These are phyloP conservation scores for Fragaria iinumae DNA, from an alignment of 306 rosid genomes.

Conservation along the genomic window DNA sequence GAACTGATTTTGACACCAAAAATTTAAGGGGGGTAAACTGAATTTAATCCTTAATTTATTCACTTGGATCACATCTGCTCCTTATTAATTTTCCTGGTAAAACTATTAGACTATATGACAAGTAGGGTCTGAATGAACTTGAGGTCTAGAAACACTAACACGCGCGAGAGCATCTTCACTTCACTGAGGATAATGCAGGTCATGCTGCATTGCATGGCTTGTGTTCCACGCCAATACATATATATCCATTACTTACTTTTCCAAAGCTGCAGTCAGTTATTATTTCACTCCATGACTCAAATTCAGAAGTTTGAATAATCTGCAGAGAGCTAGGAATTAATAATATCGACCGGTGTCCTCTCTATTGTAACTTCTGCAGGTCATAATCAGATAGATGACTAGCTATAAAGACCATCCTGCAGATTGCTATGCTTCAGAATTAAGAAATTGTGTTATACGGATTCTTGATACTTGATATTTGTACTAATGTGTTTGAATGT, in stretches of 20 bases:
- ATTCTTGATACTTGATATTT: constrained; percentile 7
- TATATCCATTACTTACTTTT: neutral
- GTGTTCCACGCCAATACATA: neutral
- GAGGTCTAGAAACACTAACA: neutral
- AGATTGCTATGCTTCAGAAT: neutral
- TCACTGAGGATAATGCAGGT: neutral
- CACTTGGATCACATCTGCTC: neutral
- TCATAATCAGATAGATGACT: neutral
- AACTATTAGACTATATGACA: neutral
- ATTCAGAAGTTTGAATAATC: neutral
- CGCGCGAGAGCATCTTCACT: neutral
- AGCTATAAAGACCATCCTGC: neutral
- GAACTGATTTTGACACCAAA: too few relatives aligned
- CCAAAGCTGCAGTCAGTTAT: neutral
- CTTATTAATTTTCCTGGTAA: neutral
- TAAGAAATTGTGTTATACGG: constrained; percentile 1
- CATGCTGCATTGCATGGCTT: neutral
- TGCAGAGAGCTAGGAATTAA: neutral
- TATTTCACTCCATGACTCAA: neutral
- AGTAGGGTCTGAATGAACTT: neutral
- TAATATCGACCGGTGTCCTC: neutral
- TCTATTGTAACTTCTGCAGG: neutral
- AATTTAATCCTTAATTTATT: too few relatives aligned
- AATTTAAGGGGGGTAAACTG: too few relatives aligned
- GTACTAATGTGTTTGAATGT: neutral